Conservation (phyloP, 129 eudicot genomes). For the Deinandra increscens region DNA sequence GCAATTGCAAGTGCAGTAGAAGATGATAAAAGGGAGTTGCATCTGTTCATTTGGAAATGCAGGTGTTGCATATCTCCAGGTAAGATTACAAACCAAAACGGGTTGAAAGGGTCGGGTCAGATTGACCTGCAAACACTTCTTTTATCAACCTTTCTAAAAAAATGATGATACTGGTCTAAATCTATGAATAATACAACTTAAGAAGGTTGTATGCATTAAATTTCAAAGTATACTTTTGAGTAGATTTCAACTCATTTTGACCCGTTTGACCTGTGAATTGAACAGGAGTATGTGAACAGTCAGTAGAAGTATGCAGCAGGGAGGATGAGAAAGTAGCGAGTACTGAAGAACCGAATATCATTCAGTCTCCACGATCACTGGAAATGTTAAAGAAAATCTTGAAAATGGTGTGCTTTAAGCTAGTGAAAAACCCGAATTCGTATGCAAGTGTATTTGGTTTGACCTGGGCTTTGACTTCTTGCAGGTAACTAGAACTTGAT, state of each 20-base stretch:
- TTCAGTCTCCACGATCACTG: constrained; percentile 26
- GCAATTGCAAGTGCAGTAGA: constrained; percentile 27
- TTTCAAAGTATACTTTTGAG: background rate
- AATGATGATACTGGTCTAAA: background rate
- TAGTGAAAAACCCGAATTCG: constrained; percentile 54
- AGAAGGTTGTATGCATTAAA: constrained; percentile 3
- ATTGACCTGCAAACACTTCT: background rate
- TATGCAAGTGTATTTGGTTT: constrained; percentile 57
- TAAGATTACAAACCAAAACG: background rate
- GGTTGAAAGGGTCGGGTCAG: background rate
- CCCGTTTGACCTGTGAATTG: constrained; percentile 11
- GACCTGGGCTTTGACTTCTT: constrained; percentile 53
- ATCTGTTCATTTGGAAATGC: constrained; percentile 44
- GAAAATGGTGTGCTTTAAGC: constrained; percentile 55
- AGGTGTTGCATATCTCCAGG: constrained; percentile 40
- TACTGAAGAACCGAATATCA: constrained; percentile 19
- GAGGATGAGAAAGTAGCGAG: constrained; percentile 29
- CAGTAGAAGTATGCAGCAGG: constrained; percentile 35
- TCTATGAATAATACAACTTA: background rate
- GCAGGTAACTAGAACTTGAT: constrained; percentile 34
- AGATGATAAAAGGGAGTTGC: constrained; percentile 35
- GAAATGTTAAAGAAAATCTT: constrained; percentile 31
- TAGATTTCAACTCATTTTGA: background rate
- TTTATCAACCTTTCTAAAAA: background rate
- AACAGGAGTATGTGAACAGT: constrained; percentile 41